Percentiles rank a stretch among this genome's conserved stretches.
phyloP scores from a whole-genome alignment of 1,139 yeast species.

The Geotrichum cucujoidarum region DNA sequence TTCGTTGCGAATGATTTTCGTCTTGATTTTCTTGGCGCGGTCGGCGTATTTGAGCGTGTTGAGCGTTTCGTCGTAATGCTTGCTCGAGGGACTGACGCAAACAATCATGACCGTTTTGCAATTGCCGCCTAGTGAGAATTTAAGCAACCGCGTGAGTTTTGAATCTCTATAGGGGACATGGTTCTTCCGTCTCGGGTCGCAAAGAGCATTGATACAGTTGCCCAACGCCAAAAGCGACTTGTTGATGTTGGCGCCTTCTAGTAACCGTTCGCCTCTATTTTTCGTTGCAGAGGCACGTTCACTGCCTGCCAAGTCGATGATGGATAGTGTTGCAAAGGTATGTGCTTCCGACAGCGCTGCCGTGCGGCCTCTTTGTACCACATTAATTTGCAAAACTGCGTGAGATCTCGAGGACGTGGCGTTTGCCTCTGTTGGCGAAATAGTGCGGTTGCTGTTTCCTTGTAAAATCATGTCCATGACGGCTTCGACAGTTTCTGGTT shows the following conservation, averaged over 20 bases:
- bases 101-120: slow-evolving; percentile 95
- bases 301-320: slow-evolving; percentile 91
- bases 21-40: slow-evolving; percentile 84
- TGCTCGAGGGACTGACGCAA: slow-evolving; percentile 80
- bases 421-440: slow-evolving; percentile 87
- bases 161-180: slow-evolving; percentile 92
- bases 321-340: slow-evolving; percentile 72
- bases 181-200: slow-evolving; percentile 60
- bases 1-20: slow-evolving; percentile 69
- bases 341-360: slow-evolving; percentile 64
- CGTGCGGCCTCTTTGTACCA: slow-evolving; percentile 56
- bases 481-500: slow-evolving; percentile 59
- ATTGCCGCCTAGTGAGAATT: slow-evolving; percentile 90
- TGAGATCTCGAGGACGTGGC: slow-evolving; percentile 88
- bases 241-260: slow-evolving; percentile 92
- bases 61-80: slow-evolving; percentile 85
- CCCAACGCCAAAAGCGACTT: slow-evolving; percentile 84
- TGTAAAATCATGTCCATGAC: slow-evolving; percentile 71
- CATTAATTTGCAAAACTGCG: slow-evolving; percentile 80
- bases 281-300: slow-evolving; percentile 89
- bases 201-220: slow-evolving; percentile 86
- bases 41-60: slow-evolving; percentile 88
- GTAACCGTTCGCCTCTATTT: slow-evolving; percentile 70
- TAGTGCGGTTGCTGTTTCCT: slow-evolving; percentile 75
- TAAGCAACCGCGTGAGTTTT: slow-evolving; percentile 74